These are phyloP conservation scores for Eucalyptus decipiens DNA, from an alignment of 345 rosid genomes.

Conservation along the genomic window DNA sequence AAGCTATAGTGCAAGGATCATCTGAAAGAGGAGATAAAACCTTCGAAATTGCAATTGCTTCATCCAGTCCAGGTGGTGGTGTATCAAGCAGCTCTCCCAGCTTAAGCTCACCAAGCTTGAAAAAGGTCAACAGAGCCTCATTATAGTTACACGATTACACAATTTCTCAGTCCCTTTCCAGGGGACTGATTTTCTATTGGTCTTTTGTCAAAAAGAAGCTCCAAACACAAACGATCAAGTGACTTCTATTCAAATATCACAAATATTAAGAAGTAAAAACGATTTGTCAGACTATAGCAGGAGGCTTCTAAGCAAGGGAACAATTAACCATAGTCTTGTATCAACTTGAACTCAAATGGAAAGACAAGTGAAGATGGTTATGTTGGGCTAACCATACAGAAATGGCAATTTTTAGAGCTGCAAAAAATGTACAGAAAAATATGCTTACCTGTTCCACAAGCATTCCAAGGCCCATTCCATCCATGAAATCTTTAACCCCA, in stretches of 20 bases:
- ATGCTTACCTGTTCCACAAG: constrained; percentile 70
- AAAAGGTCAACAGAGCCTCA: background rate
- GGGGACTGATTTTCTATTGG: background rate
- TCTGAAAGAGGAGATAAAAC: constrained; percentile 14
- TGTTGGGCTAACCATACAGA: background rate
- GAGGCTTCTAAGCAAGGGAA: background rate
- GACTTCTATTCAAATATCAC: background rate
- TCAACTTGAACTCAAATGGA: background rate
- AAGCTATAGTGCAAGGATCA: background rate
- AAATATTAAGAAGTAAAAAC: background rate
- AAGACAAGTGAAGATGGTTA: background rate
- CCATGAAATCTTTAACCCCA: constrained; percentile 92
- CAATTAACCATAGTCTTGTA: background rate
- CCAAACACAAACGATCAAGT: background rate
- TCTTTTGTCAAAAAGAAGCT: background rate
- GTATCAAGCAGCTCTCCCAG: constrained; percentile 90
- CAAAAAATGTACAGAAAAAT: background rate
- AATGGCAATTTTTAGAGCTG: background rate
- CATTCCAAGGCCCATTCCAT: constrained; percentile 97
- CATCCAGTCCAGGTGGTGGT: constrained; percentile 99
- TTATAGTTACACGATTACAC: background rate
- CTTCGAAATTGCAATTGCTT: constrained; percentile 97
- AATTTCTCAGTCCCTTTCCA: too few relatives aligned
- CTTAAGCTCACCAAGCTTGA: constrained; percentile 83
- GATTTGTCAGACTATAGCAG: background rate